These are phyloP conservation scores for Rhododendron henanense DNA, from an alignment of 148 eudicot species.

Conservation along the genomic window DNA sequence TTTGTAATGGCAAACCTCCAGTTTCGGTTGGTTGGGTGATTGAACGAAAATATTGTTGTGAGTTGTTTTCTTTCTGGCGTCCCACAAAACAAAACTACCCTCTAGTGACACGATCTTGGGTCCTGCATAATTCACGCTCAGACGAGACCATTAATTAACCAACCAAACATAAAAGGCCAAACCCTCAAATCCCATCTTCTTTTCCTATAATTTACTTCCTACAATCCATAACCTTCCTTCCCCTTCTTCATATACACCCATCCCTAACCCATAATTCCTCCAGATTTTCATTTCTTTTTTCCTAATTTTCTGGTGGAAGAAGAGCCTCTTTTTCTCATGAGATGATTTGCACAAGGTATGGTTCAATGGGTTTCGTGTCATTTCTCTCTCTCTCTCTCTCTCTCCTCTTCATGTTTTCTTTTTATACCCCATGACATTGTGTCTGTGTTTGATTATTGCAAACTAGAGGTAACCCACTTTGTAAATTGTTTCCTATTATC, in stretches of 20 bases:
- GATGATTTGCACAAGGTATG: background rate
- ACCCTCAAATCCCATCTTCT: background rate
- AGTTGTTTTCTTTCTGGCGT: background rate
- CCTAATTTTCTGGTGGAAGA: background rate
- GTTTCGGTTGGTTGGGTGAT: background rate
- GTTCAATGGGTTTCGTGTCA: background rate
- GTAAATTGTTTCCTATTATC: background rate
- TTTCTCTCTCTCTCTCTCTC: background rate
- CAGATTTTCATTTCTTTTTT: background rate
- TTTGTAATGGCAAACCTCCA: background rate
- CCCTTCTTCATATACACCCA: background rate
- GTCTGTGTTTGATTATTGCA: background rate
- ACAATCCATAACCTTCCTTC: background rate
- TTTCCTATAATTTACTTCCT: background rate
- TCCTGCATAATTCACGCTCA: background rate
- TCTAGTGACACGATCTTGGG: background rate
- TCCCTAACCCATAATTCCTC: background rate
- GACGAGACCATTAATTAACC: background rate
- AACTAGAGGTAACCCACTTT: background rate
- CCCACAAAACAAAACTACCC: background rate
- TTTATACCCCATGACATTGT: background rate
- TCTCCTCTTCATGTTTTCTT: background rate
- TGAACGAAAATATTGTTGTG: background rate
- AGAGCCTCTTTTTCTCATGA: background rate
- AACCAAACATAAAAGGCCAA: background rate